A percentile compares a stretch with the other conserved stretches of the same genome.
phyloP scores from a whole-genome alignment of 2,329 filamentous ascomycete genomes.

The Atkinsonella hypoxylon region DNA sequence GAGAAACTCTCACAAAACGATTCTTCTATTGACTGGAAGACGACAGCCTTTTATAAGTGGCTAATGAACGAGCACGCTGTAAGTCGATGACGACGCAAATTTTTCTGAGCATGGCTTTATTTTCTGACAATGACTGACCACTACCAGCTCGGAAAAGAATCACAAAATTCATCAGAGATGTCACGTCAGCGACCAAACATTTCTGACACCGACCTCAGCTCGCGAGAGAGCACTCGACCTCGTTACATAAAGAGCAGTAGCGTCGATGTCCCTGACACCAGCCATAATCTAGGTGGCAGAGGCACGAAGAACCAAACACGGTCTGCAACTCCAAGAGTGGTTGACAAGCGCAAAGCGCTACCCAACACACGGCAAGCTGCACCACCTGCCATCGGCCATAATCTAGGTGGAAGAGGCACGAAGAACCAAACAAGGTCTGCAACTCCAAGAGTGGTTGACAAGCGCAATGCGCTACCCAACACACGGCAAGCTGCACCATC shows the following conservation, averaged over 20 bases:
- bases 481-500: not conserved
- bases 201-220: constrained; percentile 10
- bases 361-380: not conserved
- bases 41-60: constrained; percentile 38
- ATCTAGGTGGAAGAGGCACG: not conserved
- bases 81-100: constrained; percentile 9
- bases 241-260: constrained; percentile 8
- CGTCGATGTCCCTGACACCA: constrained; percentile 5
- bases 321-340: not conserved
- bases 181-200: constrained; percentile 10
- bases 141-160: constrained; percentile 17
- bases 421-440: not conserved
- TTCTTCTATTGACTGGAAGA: constrained; percentile 26
- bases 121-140: not conserved
- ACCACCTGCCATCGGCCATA: not conserved
- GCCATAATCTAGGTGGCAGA: not conserved
- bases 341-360: not conserved
- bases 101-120: not conserved
- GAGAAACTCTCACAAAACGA: constrained; percentile 35
- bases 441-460: not conserved
- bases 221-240: constrained; percentile 7
- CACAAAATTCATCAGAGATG: constrained; percentile 12
- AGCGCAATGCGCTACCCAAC: not conserved
- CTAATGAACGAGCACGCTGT: constrained; percentile 30
- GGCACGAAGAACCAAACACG: not conserved